Conservation (phyloP, 805 yeast genomes). For the Nakazawaea wickerhamii region DNA sequence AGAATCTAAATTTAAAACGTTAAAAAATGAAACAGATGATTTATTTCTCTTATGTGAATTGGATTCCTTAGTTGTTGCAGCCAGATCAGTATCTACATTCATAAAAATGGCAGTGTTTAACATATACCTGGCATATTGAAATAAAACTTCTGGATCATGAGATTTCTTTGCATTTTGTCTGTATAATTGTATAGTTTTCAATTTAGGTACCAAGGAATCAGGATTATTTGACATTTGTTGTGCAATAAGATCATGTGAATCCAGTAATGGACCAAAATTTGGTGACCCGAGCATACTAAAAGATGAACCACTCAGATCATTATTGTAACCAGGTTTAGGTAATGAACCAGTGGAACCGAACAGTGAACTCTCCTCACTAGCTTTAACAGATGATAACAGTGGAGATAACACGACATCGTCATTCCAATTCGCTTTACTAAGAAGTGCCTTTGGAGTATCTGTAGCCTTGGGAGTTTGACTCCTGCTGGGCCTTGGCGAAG, state of each 20-base stretch:
- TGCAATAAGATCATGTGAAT: conserved; percentile 11
- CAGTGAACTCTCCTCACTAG: background rate
- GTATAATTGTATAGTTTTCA: conserved; percentile 83
- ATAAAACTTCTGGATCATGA: conserved; percentile 80
- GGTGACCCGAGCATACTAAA: conserved; percentile 4
- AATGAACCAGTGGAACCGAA: background rate
- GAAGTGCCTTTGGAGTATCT: no score
- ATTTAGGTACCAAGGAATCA: conserved; percentile 56
- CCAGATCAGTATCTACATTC: conserved; percentile 24
- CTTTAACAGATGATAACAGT: background rate
- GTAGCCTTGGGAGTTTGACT: no score
- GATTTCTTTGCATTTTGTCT: conserved; percentile 79
- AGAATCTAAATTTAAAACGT: background rate
- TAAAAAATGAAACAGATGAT: conserved; percentile 21
- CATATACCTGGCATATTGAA: conserved; percentile 88
- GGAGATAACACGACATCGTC: conserved; percentile 4
- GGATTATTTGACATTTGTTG: conserved; percentile 15
- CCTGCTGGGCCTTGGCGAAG: no score
- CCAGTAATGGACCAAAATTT: background rate
- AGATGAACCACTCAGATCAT: background rate
- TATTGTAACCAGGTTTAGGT: background rate
- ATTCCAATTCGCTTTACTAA: no score
- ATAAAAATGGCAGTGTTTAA: conserved; percentile 75
- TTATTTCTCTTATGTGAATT: conserved; percentile 21
- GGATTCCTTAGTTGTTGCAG: conserved; percentile 1